Evolutionary conservation across 2,329 filamentous ascomycete genomes (phyloP), one percentile per base, ranked within the genome.

Genomic region (Paracoccidioides lutzii): DNA sequence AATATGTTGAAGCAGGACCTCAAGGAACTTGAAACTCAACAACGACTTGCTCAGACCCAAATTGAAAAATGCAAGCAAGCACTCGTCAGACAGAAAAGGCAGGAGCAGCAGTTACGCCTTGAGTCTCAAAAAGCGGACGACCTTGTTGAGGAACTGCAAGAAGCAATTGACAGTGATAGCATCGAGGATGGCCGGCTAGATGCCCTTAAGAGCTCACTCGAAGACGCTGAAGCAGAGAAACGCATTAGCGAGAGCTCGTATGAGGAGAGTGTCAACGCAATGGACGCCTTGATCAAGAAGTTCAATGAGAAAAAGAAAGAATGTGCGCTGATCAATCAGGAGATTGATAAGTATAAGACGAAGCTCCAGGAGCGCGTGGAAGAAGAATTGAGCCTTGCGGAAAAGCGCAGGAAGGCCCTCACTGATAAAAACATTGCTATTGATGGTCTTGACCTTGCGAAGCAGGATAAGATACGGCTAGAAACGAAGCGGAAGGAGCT

Each of bases 131-230:
- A 74, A 53, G 79, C 83, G 5, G 79, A 85, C 53, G 82, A 84
- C 53, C 73, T 76, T 5, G 76, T 86, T 37, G 79, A 81, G 54
- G 80, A 82, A 46, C 76, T 94, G 42, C 83, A 88, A 59, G 77
- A 87, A 58, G 84, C 79, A 10, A 73, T 83, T 45, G 79, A 81
- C 22, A 73, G 72, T 55, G 77, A 80, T 56, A 73, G 70, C 52
- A 75, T 85, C 3, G 81, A 82, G 55, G 88, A 89, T 64, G 83
- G 81, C 51, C 77, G 78, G 53, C 73, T 91, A 0, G 78, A 82
- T 48, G 72, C 73, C 10, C 73, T 89, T 1, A 78, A 78, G 55
- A 69, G 74, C 14, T 74, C 81, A 50, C 76, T 94, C 0, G 70
- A 75, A 55, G 80, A 83, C 6, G 82, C 65, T 64, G 69, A 80